These are phyloP conservation scores for Trichoderma asperellum DNA, from an alignment of 2,329 filamentous ascomycete species.

Conservation along the genomic window DNA sequence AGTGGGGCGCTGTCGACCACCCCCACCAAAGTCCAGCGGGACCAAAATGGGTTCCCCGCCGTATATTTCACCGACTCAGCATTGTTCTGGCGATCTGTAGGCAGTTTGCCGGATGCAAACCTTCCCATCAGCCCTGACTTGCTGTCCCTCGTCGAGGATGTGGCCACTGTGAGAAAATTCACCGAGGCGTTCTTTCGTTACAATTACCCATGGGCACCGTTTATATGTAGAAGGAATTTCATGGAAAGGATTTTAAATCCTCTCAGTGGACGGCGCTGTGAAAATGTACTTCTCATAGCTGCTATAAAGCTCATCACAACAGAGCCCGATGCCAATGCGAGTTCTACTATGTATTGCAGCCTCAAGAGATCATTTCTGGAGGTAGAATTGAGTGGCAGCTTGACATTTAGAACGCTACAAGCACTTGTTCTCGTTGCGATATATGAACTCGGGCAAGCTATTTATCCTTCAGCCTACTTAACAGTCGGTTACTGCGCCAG, in stretches of 20 bases:
- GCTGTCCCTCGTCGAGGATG: not conserved
- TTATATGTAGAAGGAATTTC: slow-evolving; percentile 10
- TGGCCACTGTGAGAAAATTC: not conserved
- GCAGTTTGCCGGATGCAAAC: not conserved
- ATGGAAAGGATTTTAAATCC: slow-evolving; percentile 4
- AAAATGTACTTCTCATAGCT: not conserved
- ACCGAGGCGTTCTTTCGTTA: slow-evolving; percentile 7
- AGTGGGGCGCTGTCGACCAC: not conserved
- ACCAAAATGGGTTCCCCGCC: not conserved
- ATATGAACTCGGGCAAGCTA: slow-evolving; percentile 7
- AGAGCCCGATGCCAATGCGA: not conserved
- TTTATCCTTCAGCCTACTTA: slow-evolving; percentile 6
- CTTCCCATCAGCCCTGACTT: slow-evolving; percentile 1
- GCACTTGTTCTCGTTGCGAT: slow-evolving; percentile 5
- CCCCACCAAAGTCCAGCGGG: not conserved
- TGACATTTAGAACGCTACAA: slow-evolving; percentile 4
- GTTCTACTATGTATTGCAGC: not conserved
- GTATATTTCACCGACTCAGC: slow-evolving; percentile 1
- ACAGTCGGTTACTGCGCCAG: slow-evolving; percentile 7
- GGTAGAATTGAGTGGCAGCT: slow-evolving; percentile 2
- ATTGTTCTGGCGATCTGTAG: not conserved
- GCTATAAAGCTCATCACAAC: slow-evolving; percentile 8
- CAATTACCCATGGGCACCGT: slow-evolving; percentile 8
- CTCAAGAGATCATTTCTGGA: slow-evolving; percentile 2
- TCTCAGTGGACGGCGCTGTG: not conserved